Evolutionary conservation across 2,329 filamentous ascomycete genomes (phyloP), one percentile per base, ranked within the genome.

Genomic region (Harringtonia lauricola): DNA sequence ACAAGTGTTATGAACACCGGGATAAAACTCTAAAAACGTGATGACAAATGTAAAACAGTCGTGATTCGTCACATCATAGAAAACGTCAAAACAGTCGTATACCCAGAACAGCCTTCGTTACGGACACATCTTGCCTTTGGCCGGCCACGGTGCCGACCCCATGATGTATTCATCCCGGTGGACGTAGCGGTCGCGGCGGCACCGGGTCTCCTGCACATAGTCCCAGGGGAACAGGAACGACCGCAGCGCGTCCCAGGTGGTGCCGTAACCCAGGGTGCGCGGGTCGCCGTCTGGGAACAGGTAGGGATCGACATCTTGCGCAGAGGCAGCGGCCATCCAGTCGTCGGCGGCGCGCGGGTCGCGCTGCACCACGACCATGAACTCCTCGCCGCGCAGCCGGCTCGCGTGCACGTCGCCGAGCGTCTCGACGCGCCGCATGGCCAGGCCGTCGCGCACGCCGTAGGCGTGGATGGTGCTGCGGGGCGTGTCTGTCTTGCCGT

Each of bases 391-490:
- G 17, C 45, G 42, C 31, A 51, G 31, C 3, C 47, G 47, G 18
- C 36, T 38, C 28, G 29, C 21, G 42, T 51, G 47, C 30, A 52
- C 51, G 18, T 52, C 51, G 21, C 42, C 47, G 15, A 52, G 49
- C 17, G 43, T 39, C 33, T 46, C 39, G 35, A 51, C 30, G 6
- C 71, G 76, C 24, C 43, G 41, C 10, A 37, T 37, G 18, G 47
- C 41, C 22, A 24, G 34, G 31, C 49, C 47, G 59, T 85, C 85
- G 57, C 85, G 81, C 2, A 86, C 77, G 8, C 64, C 65, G 63
- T 67, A 75, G 49, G 75, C 64, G 18, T 64, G 61, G 5, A 71
- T 68, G 2, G 65, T 66, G 8, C 55, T 45, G 3, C 64, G 67
- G 45, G 82, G 15, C 19, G 39, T 1, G 29, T 7, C n/a, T n/a